A percentile compares a stretch with the other conserved stretches of the same genome.
phyloP scores from a whole-genome alignment of 108 stramenopile genomes.

The Discostella stelligeroides region DNA sequence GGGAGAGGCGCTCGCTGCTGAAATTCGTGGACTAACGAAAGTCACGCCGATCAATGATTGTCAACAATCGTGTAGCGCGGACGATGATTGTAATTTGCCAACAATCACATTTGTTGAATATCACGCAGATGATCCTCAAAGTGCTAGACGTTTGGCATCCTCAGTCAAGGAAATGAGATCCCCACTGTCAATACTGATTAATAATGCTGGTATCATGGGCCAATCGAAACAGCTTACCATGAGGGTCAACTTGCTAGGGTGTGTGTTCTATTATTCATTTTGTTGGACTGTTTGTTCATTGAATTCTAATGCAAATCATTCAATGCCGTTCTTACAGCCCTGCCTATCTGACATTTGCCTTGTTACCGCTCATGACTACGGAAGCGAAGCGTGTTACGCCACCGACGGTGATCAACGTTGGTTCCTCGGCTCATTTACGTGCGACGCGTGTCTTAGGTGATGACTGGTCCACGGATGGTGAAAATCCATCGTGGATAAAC shows the following conservation, averaged over 20 bases:
- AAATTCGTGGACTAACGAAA: slow-evolving; percentile 17
- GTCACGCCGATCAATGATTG: not conserved
- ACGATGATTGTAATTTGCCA: slow-evolving; percentile 14
- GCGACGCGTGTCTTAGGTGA: slow-evolving; percentile 41
- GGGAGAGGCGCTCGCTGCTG: slow-evolving; percentile 23
- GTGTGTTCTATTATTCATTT: too few species aligned
- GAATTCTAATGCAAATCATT: too few species aligned
- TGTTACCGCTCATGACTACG: slow-evolving; percentile 34
- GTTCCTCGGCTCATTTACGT: slow-evolving; percentile 50
- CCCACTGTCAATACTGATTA: slow-evolving; percentile 28
- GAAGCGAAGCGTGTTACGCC: not conserved
- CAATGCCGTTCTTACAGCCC: slow-evolving; percentile 6
- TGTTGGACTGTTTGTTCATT: too few species aligned
- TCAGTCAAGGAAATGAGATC: slow-evolving; percentile 8
- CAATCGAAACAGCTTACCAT: slow-evolving; percentile 41
- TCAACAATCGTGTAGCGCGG: not conserved
- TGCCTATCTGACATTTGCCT: slow-evolving; percentile 29
- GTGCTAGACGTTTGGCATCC: slow-evolving; percentile 34
- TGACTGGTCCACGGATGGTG: slow-evolving; percentile 6
- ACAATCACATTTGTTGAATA: slow-evolving; percentile 42
- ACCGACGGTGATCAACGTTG: slow-evolving; percentile 41
- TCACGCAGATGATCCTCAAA: slow-evolving; percentile 35
- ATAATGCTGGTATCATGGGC: slow-evolving; percentile 53
- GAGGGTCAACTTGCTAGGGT: slow-evolving; percentile 40
- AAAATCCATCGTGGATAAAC: slow-evolving; percentile 25